Percentiles rank a stretch among this genome's conserved stretches.
Conservation (phyloP, 2,329 filamentous ascomycete genomes). For the Mollisiaceae sp. region DNA sequence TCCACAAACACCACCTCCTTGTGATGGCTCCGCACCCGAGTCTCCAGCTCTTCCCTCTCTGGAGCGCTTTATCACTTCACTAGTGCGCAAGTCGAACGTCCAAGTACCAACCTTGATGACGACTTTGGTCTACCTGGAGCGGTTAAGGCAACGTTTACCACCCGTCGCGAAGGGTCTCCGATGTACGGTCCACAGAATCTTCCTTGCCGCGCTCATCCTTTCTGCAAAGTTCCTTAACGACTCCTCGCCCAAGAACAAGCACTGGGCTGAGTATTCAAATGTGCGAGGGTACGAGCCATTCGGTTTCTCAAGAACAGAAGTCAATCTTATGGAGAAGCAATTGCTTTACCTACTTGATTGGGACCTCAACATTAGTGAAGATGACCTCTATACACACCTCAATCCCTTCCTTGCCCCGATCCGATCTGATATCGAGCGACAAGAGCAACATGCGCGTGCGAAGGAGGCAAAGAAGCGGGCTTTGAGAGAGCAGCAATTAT, state of each 20-base stretch:
- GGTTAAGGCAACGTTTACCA: constrained; percentile 83
- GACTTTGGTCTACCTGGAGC: constrained; percentile 88
- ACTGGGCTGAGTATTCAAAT: constrained; percentile 94
- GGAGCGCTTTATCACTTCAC: constrained; percentile 88
- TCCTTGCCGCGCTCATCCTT: constrained; percentile 83
- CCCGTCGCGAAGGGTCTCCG: constrained; percentile 94
- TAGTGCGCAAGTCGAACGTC: constrained; percentile 92
- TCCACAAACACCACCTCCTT: constrained; percentile 59
- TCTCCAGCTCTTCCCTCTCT: constrained; percentile 69
- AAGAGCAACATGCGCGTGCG: constrained; percentile 34
- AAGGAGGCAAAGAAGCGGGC: constrained; percentile 33
- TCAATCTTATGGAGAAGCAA: constrained; percentile 99
- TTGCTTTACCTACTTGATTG: constrained; percentile 93
- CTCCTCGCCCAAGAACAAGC: constrained; percentile 99
- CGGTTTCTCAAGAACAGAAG: constrained; percentile 91
- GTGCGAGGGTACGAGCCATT: constrained; percentile 71
- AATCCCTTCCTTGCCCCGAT: constrained; percentile 89
- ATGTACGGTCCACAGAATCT: constrained; percentile 97
- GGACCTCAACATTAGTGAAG: constrained; percentile 84
- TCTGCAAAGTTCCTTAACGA: constrained; percentile 98
- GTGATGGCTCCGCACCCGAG: constrained; percentile 35
- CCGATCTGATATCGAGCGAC: constrained; percentile 57
- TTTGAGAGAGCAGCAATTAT: constrained; percentile 28
- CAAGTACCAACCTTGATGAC: constrained; percentile 98
- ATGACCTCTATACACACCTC: constrained; percentile 86